Base-by-base conservation (phyloP, 495 filamentous ascomycete genomes). In the Hyaloscypha bicolor region DNA sequence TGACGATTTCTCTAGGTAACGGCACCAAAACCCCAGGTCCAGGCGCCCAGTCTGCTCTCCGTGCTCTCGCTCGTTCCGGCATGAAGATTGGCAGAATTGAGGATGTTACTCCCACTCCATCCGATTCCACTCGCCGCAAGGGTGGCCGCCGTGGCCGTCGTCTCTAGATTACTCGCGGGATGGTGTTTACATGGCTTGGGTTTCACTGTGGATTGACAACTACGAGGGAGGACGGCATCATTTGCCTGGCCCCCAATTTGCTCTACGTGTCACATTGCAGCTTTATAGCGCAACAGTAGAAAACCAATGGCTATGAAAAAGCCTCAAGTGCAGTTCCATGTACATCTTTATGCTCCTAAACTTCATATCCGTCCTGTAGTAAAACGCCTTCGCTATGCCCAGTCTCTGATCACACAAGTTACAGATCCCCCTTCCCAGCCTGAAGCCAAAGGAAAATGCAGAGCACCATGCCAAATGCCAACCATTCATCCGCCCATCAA, bases 31-130 rank as follows among this genome's bases (percentile, higher is more conserved):
- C 95, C 79, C 95, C 95, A 72, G 96, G 95, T 75, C 95, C 95
- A 76, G 95, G 95, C 82, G 95, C 95, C 68, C 95, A 99, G 85
- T 97, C 94, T 70, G 95, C 95, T 78, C 95, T 99, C 84, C 95
- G 95, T 80, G 95, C 95, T 76, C 89, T 99, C 60, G 95, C 95
- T 75, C 95, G 95, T 86, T 90, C 94, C 71, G 96, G 95, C 78
- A 99, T 99, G 95, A 93, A 94, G 85, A 99, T 99, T 78, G 95
- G 95, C 76, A 89, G 95, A 75, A 99, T 99, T 76, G 95, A 99
- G 90, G 95, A 99, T 81, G 95, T 99, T 67, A 99, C 95, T 72
- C 95, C 95, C 70, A 98, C 95, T 42, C 95, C 95, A 71, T 98
- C 95, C 79, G 95, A 99, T 84, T 94, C 91, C 80, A 99, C 95